Conservation (phyloP, 2,329 filamentous ascomycete genomes). For the Penicillium thymicola region DNA sequence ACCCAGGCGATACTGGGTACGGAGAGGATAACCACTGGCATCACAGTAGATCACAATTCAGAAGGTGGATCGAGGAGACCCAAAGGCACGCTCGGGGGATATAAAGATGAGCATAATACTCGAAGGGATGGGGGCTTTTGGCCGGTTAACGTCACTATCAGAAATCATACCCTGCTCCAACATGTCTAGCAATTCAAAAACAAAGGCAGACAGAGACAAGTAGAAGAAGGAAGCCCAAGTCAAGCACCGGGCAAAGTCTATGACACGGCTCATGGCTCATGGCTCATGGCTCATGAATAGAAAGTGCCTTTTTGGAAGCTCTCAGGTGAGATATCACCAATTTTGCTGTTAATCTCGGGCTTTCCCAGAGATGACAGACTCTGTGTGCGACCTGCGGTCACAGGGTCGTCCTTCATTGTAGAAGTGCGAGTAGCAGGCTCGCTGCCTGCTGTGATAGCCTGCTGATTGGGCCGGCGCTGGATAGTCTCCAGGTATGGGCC, state of each 20-base stretch:
- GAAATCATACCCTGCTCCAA: slow-evolving; percentile 2
- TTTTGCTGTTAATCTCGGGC: slow-evolving; percentile 56
- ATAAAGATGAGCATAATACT: slow-evolving; percentile 3
- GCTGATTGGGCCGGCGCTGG: slow-evolving; percentile 50
- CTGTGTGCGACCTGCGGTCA: slow-evolving; percentile 27
- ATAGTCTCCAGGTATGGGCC: slow-evolving; percentile 83
- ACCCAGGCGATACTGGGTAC: background rate
- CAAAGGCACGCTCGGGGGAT: background rate
- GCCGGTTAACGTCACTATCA: background rate
- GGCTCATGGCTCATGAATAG: slow-evolving; percentile 52
- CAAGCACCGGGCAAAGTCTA: background rate
- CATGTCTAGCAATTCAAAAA: background rate
- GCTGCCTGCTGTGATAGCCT: slow-evolving; percentile 42
- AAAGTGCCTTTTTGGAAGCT: slow-evolving; percentile 70
- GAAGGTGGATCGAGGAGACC: background rate
- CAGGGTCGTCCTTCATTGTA: slow-evolving; percentile 47
- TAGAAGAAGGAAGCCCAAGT: background rate
- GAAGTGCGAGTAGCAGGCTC: slow-evolving; percentile 50
- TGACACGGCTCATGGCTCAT: slow-evolving; percentile 15
- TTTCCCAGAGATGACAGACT: slow-evolving; percentile 31
- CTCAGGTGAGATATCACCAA: slow-evolving; percentile 63
- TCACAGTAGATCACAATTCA: background rate
- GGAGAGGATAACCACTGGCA: no score
- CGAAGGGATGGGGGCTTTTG: slow-evolving; percentile 1
- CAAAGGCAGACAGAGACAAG: background rate